Percentiles rank a stretch among this genome's conserved stretches.
These are phyloP conservation scores for Volvox carteri DNA, from an alignment of 163 green algal species.

Conservation along the genomic window DNA sequence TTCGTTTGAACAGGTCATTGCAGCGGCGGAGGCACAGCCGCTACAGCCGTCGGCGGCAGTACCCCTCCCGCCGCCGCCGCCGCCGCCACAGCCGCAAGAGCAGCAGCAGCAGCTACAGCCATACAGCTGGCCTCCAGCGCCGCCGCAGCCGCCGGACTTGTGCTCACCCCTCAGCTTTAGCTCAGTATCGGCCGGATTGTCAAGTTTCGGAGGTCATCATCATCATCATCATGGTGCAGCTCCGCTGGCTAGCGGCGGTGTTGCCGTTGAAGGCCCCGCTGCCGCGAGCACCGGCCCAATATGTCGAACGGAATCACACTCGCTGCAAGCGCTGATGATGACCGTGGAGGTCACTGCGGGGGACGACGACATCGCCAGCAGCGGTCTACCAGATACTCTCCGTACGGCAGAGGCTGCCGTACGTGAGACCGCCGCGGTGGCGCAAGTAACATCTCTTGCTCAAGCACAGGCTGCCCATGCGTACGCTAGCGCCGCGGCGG, in stretches of 20 bases:
- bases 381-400: background rate
- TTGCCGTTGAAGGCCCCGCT: no score
- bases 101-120: background rate
- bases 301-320: background rate
- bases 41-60: background rate
- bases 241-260: no score
- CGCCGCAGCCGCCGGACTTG: background rate
- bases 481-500: background rate
- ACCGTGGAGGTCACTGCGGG: slow-evolving; percentile 10
- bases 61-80: background rate
- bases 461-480: background rate
- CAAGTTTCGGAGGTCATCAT: background rate
- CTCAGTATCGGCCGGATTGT: background rate
- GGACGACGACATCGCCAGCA: background rate
- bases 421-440: background rate
- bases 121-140: background rate
- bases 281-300: background rate
- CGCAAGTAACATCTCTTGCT: background rate
- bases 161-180: background rate
- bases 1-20: background rate
- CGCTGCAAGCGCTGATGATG: background rate
- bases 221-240: no score
- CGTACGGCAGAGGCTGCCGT: background rate
- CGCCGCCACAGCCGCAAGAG: background rate
- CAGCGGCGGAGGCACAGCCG: background rate